Percentiles rank a stretch among this genome's conserved stretches.
These are phyloP conservation scores for Neurospora sp. DNA, from an alignment of 495 filamentous ascomycete genomes.

Conservation along the genomic window DNA sequence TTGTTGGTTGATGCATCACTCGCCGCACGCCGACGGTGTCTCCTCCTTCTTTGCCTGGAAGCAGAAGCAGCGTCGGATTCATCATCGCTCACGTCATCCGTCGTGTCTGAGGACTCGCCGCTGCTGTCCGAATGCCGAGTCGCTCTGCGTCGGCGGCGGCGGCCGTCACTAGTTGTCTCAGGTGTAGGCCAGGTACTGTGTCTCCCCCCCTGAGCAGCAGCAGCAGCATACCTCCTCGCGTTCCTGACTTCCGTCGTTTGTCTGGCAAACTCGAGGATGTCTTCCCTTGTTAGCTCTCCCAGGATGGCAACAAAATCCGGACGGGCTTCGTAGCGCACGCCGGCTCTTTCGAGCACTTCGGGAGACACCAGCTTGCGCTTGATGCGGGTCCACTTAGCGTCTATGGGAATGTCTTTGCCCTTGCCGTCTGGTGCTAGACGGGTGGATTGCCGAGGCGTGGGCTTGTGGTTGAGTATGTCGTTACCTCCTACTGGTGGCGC, in stretches of 20 bases:
- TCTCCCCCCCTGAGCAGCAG: neutral
- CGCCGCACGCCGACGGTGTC: neutral
- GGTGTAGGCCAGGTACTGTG: neutral
- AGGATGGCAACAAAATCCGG: conserved; percentile 59
- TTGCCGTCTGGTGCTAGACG: conserved; percentile 39
- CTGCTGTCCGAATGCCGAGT: neutral
- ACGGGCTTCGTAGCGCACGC: conserved; percentile 59
- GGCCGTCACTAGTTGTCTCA: conserved; percentile 10
- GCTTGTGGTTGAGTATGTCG: conserved; percentile 1
- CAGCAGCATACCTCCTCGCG: conserved; percentile 11
- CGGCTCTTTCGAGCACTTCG: conserved; percentile 52
- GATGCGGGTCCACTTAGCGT: conserved; percentile 65
- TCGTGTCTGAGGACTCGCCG: conserved; percentile 11
- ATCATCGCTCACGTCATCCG: conserved; percentile 14
- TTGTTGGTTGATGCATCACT: conserved; percentile 1
- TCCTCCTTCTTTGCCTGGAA: neutral
- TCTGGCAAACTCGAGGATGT: conserved; percentile 50
- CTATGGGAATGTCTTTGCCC: conserved; percentile 51
- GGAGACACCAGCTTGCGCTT: conserved; percentile 54
- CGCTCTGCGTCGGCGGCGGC: neutral
- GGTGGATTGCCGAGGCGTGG: conserved; percentile 9
- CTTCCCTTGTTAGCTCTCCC: conserved; percentile 47
- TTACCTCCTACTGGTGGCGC: conserved; percentile 5
- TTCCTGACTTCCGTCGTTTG: conserved; percentile 47
- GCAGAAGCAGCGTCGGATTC: conserved; percentile 6